phyloP scores from a whole-genome alignment of 2,329 filamentous ascomycete species.

The Tolypocladium paradoxum region DNA sequence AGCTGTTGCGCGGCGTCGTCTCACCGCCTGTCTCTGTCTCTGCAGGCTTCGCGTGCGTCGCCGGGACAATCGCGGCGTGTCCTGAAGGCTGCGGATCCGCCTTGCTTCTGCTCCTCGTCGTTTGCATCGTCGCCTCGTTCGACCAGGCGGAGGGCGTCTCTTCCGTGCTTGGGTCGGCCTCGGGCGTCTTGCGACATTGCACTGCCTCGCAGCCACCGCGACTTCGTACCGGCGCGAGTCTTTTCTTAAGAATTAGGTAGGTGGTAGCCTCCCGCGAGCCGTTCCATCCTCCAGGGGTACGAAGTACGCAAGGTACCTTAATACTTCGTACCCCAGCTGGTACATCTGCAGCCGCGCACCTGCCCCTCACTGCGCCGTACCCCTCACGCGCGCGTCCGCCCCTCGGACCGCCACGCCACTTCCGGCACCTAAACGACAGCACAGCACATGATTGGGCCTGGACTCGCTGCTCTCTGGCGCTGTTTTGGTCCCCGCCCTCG shows the following conservation, averaged over 20 bases:
- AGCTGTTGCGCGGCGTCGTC: background rate
- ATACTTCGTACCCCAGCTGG: background rate
- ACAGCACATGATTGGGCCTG: background rate
- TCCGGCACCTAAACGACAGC: conserved; percentile 3
- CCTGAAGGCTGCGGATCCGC: background rate
- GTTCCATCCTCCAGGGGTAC: background rate
- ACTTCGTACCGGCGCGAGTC: background rate
- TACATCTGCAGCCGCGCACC: background rate
- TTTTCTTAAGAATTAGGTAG: no score
- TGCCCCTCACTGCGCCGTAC: background rate
- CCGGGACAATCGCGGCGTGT: background rate
- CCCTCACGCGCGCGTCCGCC: conserved; percentile 3
- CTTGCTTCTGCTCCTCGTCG: background rate
- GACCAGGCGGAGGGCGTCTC: background rate
- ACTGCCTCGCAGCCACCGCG: background rate
- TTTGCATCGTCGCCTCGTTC: background rate
- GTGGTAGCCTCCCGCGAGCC: background rate
- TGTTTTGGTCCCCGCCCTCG: background rate
- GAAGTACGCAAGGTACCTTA: no score
- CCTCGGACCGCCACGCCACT: conserved; percentile 9
- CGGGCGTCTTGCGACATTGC: background rate
- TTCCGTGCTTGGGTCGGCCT: background rate
- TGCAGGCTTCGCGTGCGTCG: background rate
- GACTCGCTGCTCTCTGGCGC: background rate
- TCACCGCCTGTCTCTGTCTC: background rate